Evolutionary conservation across 768 basidiomycete genomes (phyloP).

Genomic region (Tulasnella sp.): DNA sequence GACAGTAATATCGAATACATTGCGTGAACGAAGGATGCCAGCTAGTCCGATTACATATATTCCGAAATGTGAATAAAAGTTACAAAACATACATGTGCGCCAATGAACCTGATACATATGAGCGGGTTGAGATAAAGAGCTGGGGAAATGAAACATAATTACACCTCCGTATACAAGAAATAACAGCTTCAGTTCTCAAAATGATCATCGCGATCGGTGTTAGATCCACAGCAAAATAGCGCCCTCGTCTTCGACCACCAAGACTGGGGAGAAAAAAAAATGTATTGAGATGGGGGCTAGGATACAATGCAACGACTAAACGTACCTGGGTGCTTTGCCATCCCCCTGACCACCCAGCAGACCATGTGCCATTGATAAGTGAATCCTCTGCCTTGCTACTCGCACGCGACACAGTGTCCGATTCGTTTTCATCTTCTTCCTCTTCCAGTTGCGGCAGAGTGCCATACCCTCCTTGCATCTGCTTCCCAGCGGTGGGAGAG

Average conservation of each 20-base stretch:
- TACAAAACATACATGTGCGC: no score
- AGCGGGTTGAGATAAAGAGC: neutral
- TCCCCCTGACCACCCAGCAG: neutral
- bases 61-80: no score
- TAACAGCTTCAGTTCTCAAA: no score
- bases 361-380: no score
- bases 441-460: neutral
- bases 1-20: neutral
- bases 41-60: neutral
- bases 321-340: neutral
- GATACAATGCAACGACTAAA: neutral
- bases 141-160: conserved; percentile 22
- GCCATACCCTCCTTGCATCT: neutral
- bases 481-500: neutral
- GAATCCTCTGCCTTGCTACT: no score
- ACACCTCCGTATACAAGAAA: no score
- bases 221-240: conserved; percentile 52
- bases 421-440: neutral
- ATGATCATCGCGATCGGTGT: conserved; percentile 31
- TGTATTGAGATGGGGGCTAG: neutral
- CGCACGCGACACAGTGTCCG: no score
- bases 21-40: neutral
- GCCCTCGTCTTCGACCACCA: conserved; percentile 73
- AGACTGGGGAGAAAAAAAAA: conserved; percentile 40
- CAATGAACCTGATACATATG: no score